These are phyloP conservation scores for Dioscorea zingiberensis DNA, from an alignment of 106 monocot genomes.

Conservation along the genomic window DNA sequence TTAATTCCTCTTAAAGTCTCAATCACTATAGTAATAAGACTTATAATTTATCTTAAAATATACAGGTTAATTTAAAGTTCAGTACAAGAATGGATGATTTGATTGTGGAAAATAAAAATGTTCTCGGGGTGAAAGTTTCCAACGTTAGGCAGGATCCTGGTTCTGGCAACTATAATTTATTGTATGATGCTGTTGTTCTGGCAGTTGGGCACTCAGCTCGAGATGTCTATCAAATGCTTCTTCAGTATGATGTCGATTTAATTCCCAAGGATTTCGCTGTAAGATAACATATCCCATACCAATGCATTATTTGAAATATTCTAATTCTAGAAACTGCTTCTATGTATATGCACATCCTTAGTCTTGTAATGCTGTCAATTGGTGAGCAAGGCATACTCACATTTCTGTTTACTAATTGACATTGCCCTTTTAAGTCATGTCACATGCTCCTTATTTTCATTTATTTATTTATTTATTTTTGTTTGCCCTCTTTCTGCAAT, in stretches of 20 bases:
- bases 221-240: slow-evolving; percentile 89
- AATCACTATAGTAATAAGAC: not conserved
- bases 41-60: slow-evolving; percentile 4
- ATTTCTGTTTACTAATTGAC: no score
- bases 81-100: slow-evolving; percentile 82
- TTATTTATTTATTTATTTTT: no score
- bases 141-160: slow-evolving; percentile 31
- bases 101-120: slow-evolving; percentile 62
- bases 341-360: no score
- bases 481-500: no score
- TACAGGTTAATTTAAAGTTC: slow-evolving; percentile 79
- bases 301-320: no score
- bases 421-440: no score
- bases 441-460: no score
- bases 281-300: slow-evolving; percentile 15
- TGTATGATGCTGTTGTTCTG: slow-evolving; percentile 81
- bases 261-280: slow-evolving; percentile 92
- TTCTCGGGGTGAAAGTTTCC: slow-evolving; percentile 64
- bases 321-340: no score
- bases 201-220: slow-evolving; percentile 98
- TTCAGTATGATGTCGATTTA: slow-evolving; percentile 58
- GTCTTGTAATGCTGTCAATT: no score
- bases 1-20: not conserved
- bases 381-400: no score
- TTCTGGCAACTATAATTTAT: slow-evolving; percentile 31